These are phyloP conservation scores for Kwoniella europaea DNA, from an alignment of 768 basidiomycete species.

Conservation along the genomic window DNA sequence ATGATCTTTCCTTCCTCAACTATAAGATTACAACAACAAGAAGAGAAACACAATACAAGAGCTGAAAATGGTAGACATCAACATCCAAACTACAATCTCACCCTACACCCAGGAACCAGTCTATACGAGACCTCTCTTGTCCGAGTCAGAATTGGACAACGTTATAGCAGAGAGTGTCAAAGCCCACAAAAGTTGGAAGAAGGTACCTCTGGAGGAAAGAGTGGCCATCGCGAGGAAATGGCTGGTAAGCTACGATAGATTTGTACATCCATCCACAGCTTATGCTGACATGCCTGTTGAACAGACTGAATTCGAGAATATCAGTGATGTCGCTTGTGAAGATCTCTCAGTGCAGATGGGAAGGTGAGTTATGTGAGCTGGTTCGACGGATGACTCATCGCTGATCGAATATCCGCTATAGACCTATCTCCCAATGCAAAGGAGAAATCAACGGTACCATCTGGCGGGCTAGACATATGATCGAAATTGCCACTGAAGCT, in stretches of 20 bases:
- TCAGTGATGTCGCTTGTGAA: constrained; percentile 68
- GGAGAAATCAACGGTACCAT: constrained; percentile 83
- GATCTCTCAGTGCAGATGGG: constrained; percentile 93
- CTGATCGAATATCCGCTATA: constrained; percentile 47
- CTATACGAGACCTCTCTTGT: constrained; percentile 71
- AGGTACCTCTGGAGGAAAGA: constrained; percentile 67
- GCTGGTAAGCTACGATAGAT: constrained; percentile 61
- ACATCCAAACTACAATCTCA: constrained; percentile 77
- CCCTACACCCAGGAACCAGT: constrained; percentile 78
- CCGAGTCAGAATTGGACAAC: constrained; percentile 66
- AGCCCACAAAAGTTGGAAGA: constrained; percentile 78
- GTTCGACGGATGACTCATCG: neutral
- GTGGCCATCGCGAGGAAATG: constrained; percentile 75
- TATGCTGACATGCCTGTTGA: neutral
- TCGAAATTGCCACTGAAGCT: constrained; percentile 76
- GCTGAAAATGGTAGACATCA: constrained; percentile 31
- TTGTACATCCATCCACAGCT: neutral
- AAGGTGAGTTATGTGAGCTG: constrained; percentile 64
- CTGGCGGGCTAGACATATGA: constrained; percentile 80
- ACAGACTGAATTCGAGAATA: constrained; percentile 64
- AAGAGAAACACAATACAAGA: neutral
- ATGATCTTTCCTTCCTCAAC: neutral
- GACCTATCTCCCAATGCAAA: constrained; percentile 76
- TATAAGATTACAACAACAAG: neutral
- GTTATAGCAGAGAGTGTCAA: constrained; percentile 65